Conservation (phyloP, 2,329 filamentous ascomycete species). For the Geosmithia flava region DNA sequence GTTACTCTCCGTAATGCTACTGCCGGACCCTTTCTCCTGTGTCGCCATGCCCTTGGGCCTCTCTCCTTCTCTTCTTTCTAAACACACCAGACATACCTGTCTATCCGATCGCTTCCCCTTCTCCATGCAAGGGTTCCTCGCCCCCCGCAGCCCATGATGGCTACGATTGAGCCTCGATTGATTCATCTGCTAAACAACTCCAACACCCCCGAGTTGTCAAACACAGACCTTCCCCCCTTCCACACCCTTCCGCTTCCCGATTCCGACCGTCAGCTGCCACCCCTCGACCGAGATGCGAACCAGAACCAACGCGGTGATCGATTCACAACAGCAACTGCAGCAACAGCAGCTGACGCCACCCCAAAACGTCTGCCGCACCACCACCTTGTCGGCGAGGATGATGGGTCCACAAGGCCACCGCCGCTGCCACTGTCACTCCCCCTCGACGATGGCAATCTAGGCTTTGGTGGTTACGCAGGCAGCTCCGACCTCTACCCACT, state of each 20-base stretch:
- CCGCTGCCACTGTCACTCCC: too few relatives aligned
- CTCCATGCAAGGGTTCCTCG: background rate
- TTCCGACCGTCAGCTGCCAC: constrained; percentile 33
- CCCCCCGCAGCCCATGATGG: constrained; percentile 26
- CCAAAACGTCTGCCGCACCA: constrained; percentile 1
- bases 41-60: background rate
- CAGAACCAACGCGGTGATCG: constrained; percentile 20
- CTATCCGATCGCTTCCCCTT: background rate
- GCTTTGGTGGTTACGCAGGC: constrained; percentile 4
- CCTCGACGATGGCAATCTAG: background rate
- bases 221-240: constrained; percentile 41
- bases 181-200: constrained; percentile 52
- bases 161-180: constrained; percentile 54
- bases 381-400: constrained; percentile 1
- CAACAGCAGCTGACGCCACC: background rate
- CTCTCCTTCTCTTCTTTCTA: background rate
- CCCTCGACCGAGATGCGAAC: constrained; percentile 37
- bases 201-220: constrained; percentile 31
- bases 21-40: background rate
- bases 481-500: constrained; percentile 19
- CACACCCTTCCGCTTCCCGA: constrained; percentile 31
- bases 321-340: background rate
- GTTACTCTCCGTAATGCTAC: background rate
- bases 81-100: too few relatives aligned
- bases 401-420: background rate